Evolutionary conservation across 1,284 basidiomycete species (phyloP).

Genomic region (Sanghuangporus sanghuang): DNA sequence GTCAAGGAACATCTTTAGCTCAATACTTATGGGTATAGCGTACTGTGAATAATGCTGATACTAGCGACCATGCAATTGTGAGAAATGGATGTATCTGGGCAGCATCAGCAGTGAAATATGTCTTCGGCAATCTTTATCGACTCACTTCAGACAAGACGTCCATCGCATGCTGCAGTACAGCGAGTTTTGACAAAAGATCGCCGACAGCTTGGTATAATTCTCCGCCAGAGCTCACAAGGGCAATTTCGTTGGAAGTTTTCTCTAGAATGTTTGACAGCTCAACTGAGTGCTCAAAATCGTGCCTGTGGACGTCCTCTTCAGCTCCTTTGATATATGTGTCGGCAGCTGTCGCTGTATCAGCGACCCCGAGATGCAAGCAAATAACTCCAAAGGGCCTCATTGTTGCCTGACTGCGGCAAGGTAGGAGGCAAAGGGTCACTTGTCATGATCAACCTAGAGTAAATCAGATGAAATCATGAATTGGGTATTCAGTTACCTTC

Average conservation of each 20-base stretch:
- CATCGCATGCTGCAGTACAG: background rate
- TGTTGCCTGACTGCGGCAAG: no score
- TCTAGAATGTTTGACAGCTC: background rate
- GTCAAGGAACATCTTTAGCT: background rate
- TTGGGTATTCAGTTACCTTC: background rate
- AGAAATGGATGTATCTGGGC: conserved; percentile 3
- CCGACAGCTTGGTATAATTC: conserved; percentile 1
- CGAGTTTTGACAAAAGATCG: background rate
- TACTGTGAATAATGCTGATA: background rate
- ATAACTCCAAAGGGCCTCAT: background rate
- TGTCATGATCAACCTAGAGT: background rate
- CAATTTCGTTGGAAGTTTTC: background rate
- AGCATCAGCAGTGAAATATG: background rate
- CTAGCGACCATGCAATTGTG: background rate
- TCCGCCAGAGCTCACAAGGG: background rate
- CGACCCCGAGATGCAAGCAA: background rate
- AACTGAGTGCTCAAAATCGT: background rate
- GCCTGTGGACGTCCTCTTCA: background rate
- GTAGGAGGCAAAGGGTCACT: background rate
- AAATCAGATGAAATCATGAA: background rate
- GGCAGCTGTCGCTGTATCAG: background rate
- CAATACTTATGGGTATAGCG: background rate
- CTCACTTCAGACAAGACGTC: conserved; percentile 2
- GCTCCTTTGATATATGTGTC: background rate
- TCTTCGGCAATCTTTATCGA: background rate